Base-by-base conservation (phyloP, 148 eudicot species). In the Camellia lanceoleosa region DNA sequence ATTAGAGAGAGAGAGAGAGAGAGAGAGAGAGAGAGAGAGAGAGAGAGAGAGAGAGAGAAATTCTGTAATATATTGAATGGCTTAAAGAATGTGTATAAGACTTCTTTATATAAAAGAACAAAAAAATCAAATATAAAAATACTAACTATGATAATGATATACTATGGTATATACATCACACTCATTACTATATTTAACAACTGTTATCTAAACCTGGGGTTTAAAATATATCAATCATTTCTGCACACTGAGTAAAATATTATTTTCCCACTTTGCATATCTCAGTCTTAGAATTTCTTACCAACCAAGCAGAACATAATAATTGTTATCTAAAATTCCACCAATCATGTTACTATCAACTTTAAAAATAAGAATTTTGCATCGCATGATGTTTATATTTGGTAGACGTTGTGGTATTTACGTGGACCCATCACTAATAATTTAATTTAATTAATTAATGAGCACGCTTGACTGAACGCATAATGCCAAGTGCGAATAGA, bases 261-360 rank as follows among this genome's bases (percentile, higher is more conserved):
- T 76, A 70, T 49, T 70, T 2, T 63, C 20, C 79, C 65, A 61
- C 63, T n/a, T 19, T 42, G 20, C 69, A 64, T 46, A 76, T 76
- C 79, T 76, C 79, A 62, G 58, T 62, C 79, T 68, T 75, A 75
- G 67, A 75, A 46, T 76, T 76, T 15, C 2, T 76, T 67, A 7
- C 19, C 47, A 2, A 20, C 54, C 18, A 42, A 75, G 7, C 52
- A 67, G 47, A 75, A 59, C 78, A 56, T 38, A 51, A 64, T 62
- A 70, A 63, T 18, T 43, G 10, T 30, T 43, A 62, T 76, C 18
- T 4, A 13, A 59, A 74, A 14, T 75, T 44, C 54, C 68, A 43
- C 43, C 78, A 62, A 64, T 46, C 79, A 61, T 47, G 79, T 76
- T 76, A 41, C 68, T 76, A 76, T 76, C 79, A 76, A 63, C 52